Base-by-base conservation (phyloP, 106 monocot species). In the Allium sativum region DNA sequence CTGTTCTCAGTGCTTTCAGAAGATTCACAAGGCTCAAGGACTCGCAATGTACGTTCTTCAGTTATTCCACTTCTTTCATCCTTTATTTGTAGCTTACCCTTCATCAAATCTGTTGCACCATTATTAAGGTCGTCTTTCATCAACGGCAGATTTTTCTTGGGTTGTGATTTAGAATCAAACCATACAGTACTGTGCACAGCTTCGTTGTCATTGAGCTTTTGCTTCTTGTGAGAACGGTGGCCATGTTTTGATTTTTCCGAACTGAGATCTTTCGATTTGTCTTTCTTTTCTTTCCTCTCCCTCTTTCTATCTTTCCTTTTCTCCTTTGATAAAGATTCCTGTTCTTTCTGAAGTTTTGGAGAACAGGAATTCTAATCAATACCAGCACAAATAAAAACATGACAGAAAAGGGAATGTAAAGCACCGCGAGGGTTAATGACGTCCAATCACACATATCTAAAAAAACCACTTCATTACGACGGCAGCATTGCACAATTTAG, bases 1-100 rank as follows among this genome's bases (percentile, higher is more conserved):
- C 72, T 82, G 61, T 88, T 76, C 66, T 82, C 79, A 12, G 79
- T 68, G 52, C 76, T 70, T 56, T 79, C 78, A 3, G 88, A 69
- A 14, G 76, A 84, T 15, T 69, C 68, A 64, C 58, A 65, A 7
- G 51, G 45, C 52, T 70, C 65, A n/a, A 61, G 65, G 48, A 54
- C 50, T 0, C 76, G 72, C 40, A 45, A 44, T 1, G 70, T 74
- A 47, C 55, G 76, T 53, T 93, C 93, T 52, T 93, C 93, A 7
- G 93, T 78, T 58, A 93, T 74, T 21, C 82, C 45, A 50, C 20
- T 64, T 40, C 45, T 61, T 14, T 73, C 60, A 56, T 62, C 5
- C 31, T 72, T 65, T 61, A 70, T 72, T 58, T 79, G 31, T 31
- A 31, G 31, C 31, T 31, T 31, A 31, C 5, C 5, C 31, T 31